These are phyloP conservation scores for Claviceps lovelessii DNA, from an alignment of 2,329 filamentous ascomycete species.

Conservation along the genomic window DNA sequence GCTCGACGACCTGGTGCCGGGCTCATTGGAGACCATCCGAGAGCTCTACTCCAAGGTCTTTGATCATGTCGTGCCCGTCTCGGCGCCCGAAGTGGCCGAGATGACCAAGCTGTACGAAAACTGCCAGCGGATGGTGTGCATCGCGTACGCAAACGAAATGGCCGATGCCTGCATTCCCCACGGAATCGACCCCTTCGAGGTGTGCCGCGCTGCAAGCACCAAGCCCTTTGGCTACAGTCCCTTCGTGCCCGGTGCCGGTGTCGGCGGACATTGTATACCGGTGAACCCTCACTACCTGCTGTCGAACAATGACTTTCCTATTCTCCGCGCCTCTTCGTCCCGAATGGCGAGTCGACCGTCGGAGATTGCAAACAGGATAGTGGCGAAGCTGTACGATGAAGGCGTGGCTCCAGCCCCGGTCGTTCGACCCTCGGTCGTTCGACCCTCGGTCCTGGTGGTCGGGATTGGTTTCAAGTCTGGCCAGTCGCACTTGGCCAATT, in stretches of 20 bases:
- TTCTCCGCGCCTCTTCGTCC: slow-evolving; percentile 29
- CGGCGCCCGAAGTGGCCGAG: slow-evolving; percentile 39
- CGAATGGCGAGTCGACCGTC: slow-evolving; percentile 29
- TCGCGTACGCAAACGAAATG: slow-evolving; percentile 43
- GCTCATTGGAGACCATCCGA: slow-evolving; percentile 29
- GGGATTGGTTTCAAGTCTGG: slow-evolving; percentile 37
- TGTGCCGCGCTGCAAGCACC: slow-evolving; percentile 31
- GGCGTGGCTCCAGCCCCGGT: neutral
- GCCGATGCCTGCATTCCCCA: slow-evolving; percentile 33
- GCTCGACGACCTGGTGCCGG: slow-evolving; percentile 30
- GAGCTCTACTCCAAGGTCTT: slow-evolving; percentile 33
- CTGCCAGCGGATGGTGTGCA: slow-evolving; percentile 40
- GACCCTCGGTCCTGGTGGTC: slow-evolving; percentile 26
- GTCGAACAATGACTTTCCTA: slow-evolving; percentile 30
- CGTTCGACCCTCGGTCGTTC: slow-evolving; percentile 16
- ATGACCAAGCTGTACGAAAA: slow-evolving; percentile 47
- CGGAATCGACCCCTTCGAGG: slow-evolving; percentile 36
- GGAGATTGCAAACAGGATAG: slow-evolving; percentile 21
- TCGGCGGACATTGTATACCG: slow-evolving; percentile 42
- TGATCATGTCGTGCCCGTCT: slow-evolving; percentile 32
- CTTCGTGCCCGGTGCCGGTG: slow-evolving; percentile 32
- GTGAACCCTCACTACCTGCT: slow-evolving; percentile 41
- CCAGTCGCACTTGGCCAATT: slow-evolving; percentile 32
- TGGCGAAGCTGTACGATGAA: slow-evolving; percentile 16
- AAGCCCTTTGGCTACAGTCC: slow-evolving; percentile 40